Conservation (phyloP, 2,329 filamentous ascomycete genomes). For the Paracamarosporium sp. region DNA sequence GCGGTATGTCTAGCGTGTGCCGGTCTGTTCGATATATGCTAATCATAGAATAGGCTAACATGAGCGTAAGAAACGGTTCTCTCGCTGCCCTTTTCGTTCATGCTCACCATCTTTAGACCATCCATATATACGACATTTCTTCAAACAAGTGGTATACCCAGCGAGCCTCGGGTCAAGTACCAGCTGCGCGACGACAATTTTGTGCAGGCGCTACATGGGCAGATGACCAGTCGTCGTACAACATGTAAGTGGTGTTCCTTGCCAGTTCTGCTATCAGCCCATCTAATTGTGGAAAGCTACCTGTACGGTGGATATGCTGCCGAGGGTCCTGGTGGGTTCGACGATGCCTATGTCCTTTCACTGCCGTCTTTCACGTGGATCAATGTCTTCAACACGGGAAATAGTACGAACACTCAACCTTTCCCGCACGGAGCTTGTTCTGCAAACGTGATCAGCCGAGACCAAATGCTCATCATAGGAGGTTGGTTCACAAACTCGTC, state of each 20-base stretch:
- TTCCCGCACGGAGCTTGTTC: slow-evolving; percentile 61
- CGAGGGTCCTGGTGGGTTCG: slow-evolving; percentile 59
- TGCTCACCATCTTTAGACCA: slow-evolving; percentile 49
- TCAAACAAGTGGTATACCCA: slow-evolving; percentile 68
- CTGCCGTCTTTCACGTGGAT: slow-evolving; percentile 71
- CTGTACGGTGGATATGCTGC: slow-evolving; percentile 66
- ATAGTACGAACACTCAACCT: slow-evolving; percentile 49
- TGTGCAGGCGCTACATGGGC: slow-evolving; percentile 68
- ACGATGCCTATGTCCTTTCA: slow-evolving; percentile 68
- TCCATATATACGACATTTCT: slow-evolving; percentile 67
- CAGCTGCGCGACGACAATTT: slow-evolving; percentile 62
- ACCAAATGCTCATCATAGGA: slow-evolving; percentile 70
- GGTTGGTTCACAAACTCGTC: slow-evolving; percentile 59
- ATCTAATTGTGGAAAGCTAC: slow-evolving; percentile 53
- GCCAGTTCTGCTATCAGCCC: background rate
- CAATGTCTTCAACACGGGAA: slow-evolving; percentile 57
- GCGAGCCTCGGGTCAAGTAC: slow-evolving; percentile 61
- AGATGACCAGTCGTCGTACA: slow-evolving; percentile 66
- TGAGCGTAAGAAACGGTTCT: slow-evolving; percentile 36
- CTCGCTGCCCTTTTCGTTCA: background rate
- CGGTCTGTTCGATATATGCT: slow-evolving; percentile 20
- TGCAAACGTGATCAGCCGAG: slow-evolving; percentile 63
- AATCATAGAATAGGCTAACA: slow-evolving; percentile 33
- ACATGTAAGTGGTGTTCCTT: slow-evolving; percentile 58
- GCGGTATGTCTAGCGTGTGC: slow-evolving; percentile 13